Conservation (phyloP, 2,329 filamentous ascomycete species). For the Paraphoma sp. region DNA sequence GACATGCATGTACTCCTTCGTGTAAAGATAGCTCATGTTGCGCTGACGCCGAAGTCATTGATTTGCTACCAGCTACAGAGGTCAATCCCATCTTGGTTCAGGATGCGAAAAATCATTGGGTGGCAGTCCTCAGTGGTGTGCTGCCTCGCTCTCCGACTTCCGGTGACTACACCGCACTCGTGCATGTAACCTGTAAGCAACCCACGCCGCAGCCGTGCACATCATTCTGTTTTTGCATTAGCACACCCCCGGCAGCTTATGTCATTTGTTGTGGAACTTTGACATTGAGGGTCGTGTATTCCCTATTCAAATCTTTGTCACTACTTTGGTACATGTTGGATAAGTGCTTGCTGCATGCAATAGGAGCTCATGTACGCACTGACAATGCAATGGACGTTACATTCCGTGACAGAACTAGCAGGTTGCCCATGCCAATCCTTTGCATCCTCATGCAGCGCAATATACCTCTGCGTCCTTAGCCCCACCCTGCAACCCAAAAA, state of each 20-base stretch:
- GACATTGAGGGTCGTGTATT: too few species aligned
- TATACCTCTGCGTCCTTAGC: neutral
- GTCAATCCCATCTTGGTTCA: neutral
- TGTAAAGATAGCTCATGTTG: neutral
- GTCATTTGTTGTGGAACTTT: neutral
- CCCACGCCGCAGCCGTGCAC: constrained; percentile 7
- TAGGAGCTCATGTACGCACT: constrained; percentile 2
- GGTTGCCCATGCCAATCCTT: neutral
- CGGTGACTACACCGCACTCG: constrained; percentile 8
- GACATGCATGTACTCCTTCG: neutral
- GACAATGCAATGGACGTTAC: constrained; percentile 7
- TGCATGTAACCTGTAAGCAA: constrained; percentile 5
- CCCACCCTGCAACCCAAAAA: constrained; percentile 1
- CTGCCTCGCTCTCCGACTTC: neutral
- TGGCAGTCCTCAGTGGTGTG: neutral
- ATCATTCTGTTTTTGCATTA: neutral
- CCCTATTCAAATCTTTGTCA: too few species aligned
- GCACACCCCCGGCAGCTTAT: neutral
- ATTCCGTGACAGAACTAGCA: constrained; percentile 1
- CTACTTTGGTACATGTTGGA: neutral
- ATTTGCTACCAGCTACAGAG: neutral
- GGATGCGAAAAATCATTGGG: neutral
- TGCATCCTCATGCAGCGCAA: constrained; percentile 9
- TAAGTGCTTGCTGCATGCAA: neutral
- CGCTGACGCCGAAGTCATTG: neutral